phyloP scores from a whole-genome alignment of 371 early-diverging fungal genomes.

The Haplosporangium sp. region DNA sequence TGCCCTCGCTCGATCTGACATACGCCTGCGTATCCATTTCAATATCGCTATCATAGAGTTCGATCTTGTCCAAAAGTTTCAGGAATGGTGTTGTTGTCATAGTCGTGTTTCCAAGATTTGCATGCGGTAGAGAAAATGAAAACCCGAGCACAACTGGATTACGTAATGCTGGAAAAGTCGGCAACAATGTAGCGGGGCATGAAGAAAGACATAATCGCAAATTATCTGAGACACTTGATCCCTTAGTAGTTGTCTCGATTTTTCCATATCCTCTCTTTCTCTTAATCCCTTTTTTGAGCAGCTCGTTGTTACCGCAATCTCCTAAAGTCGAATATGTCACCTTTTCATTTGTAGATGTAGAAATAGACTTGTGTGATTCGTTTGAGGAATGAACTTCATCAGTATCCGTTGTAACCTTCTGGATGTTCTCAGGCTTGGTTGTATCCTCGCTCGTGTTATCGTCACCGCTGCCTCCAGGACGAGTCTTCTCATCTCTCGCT shows the following conservation, averaged over 20 bases:
- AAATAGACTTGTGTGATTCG: background rate
- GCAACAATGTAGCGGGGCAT: background rate
- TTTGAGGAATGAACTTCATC: background rate
- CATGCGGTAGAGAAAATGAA: background rate
- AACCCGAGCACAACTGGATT: too few relatives aligned
- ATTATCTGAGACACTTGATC: background rate
- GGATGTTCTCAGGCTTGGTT: background rate
- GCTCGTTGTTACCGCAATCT: background rate
- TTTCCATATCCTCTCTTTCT: conserved; percentile 4
- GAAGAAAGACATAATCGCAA: background rate
- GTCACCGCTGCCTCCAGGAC: background rate
- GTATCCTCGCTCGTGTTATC: background rate
- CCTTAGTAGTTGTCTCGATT: background rate
- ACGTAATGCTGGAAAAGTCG: background rate
- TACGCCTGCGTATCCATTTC: background rate
- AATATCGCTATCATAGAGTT: background rate
- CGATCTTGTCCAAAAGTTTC: background rate
- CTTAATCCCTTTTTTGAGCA: background rate
- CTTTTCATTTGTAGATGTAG: background rate
- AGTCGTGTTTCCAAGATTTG: background rate
- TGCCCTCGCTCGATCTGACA: background rate
- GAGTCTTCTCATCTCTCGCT: background rate
- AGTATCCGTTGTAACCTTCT: background rate
- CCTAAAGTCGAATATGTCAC: background rate
- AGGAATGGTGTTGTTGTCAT: background rate